phyloP scores from a whole-genome alignment of 2,329 filamentous ascomycete species.

The Epichloe sibirici region DNA sequence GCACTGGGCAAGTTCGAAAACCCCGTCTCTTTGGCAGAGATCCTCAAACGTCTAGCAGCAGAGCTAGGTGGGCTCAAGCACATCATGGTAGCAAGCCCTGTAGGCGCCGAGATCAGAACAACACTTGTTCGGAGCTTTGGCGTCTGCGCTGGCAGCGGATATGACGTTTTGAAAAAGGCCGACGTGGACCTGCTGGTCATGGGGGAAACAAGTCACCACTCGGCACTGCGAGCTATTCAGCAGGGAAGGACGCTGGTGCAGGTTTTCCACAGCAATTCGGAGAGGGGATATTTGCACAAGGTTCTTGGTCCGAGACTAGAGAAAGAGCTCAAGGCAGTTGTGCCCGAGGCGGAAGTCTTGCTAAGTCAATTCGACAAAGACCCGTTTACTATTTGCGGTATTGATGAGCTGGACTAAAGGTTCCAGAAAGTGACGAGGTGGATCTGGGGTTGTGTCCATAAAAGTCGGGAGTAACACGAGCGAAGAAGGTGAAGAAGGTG shows the following conservation, averaged over 20 bases:
- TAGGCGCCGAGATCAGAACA: slow-evolving; percentile 28
- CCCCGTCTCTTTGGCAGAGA: slow-evolving; percentile 26
- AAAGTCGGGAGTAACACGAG: background rate
- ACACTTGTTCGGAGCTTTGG: slow-evolving; percentile 55
- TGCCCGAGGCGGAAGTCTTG: slow-evolving; percentile 45
- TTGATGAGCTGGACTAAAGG: slow-evolving; percentile 23
- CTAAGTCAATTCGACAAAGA: slow-evolving; percentile 75
- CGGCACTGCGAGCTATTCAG: slow-evolving; percentile 76
- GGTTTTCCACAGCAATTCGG: slow-evolving; percentile 87
- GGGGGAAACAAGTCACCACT: slow-evolving; percentile 88
- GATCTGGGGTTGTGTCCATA: background rate
- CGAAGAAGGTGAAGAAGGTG: background rate
- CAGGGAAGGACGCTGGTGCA: slow-evolving; percentile 71
- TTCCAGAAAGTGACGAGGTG: no score
- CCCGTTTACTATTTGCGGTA: slow-evolving; percentile 68
- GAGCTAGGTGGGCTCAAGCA: slow-evolving; percentile 53
- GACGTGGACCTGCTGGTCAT: slow-evolving; percentile 76
- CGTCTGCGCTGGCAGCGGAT: slow-evolving; percentile 83
- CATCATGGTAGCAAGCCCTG: slow-evolving; percentile 37
- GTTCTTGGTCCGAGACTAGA: slow-evolving; percentile 57
- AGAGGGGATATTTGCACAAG: slow-evolving; percentile 66
- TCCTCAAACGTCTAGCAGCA: slow-evolving; percentile 45
- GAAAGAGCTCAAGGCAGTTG: slow-evolving; percentile 39
- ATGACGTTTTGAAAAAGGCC: slow-evolving; percentile 56
- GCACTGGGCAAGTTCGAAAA: slow-evolving; percentile 31